phyloP scores from a whole-genome alignment of 108 stramenopile genomes.

The Nannochloropsis oceanica region DNA sequence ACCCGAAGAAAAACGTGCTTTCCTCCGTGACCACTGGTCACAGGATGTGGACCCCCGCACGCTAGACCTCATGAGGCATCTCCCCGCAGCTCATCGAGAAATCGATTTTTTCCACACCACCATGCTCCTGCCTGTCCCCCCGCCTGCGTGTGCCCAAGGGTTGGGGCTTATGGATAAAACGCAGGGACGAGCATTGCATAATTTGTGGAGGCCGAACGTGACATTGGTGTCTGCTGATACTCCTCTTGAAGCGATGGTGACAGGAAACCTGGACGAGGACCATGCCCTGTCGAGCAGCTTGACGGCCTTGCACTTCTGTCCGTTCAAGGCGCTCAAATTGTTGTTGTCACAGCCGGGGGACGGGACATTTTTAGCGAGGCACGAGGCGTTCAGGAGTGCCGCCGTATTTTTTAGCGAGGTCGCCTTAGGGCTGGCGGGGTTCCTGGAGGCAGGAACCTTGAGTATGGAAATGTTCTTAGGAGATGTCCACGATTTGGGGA shows the following conservation, averaged over 20 bases:
- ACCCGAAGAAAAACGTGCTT: not conserved
- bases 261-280: not conserved
- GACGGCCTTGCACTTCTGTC: not conserved
- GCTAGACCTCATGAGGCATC: not conserved
- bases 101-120: not conserved
- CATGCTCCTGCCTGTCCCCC: not conserved
- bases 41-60: not conserved
- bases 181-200: not conserved
- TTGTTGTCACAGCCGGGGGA: not conserved
- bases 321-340: not conserved
- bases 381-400: not conserved
- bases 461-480: not conserved
- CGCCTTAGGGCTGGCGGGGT: not conserved
- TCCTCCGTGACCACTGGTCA: not conserved
- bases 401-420: not conserved
- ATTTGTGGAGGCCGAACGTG: not conserved
- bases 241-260: not conserved
- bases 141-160: not conserved
- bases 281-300: not conserved
- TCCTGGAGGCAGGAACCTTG: not conserved
- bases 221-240: not conserved
- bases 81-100: not conserved
- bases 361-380: not conserved
- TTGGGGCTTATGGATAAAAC: not conserved
- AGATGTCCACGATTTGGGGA: not conserved